Base-by-base conservation (phyloP, 139 green algal genomes). In the Spirogloea muscicola region DNA sequence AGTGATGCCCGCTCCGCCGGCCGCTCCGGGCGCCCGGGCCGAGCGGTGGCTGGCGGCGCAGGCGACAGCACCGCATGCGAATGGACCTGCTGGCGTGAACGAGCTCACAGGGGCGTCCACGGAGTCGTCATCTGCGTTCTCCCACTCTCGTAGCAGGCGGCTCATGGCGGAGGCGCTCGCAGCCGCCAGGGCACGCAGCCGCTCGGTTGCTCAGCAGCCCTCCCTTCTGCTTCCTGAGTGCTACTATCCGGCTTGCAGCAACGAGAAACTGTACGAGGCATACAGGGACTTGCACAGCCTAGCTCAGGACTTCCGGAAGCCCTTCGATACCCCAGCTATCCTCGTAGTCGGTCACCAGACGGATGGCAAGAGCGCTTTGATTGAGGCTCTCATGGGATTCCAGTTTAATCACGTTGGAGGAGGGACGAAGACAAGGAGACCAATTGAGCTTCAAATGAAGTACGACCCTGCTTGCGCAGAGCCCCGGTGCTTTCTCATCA, bases 351-450 rank as follows among this genome's bases (percentile, higher is more conserved):
- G 92, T 0, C 92, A 97, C 70, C 92, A 97, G 79, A 97, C 92
- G n/a, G 92, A 97, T 55, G 92, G 92, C 39, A 97, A 97, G 72
- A 91, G 58, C 21, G 91, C 91, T 1, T 81, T 98, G 40, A 89
- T 98, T 2, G 93, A 98, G 82, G 93, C 92, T 0, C 83, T 98
- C 31, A 96, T 98, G 91, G 92, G 91, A 6, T 96, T 97, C 83
- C 91, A 98, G 85, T 98, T 98, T 86, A 98, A 98, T 82, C 88
- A 94, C 68, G 93, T 98, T 3, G 93, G 93, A 1, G 93, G 93
- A 3, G 93, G 93, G 61, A 98, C 93, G 42, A 98, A 97, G 80
- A 98, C 93, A 2, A 80, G 93, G 9, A 82, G 93, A 2, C 93
- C 93, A 38, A 96, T 98, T 76, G 91, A 90, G 2, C 87, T 98